phyloP scores from a whole-genome alignment of 2,329 filamentous ascomycete genomes.

The Stagonosporopsis cucurbitacearum region DNA sequence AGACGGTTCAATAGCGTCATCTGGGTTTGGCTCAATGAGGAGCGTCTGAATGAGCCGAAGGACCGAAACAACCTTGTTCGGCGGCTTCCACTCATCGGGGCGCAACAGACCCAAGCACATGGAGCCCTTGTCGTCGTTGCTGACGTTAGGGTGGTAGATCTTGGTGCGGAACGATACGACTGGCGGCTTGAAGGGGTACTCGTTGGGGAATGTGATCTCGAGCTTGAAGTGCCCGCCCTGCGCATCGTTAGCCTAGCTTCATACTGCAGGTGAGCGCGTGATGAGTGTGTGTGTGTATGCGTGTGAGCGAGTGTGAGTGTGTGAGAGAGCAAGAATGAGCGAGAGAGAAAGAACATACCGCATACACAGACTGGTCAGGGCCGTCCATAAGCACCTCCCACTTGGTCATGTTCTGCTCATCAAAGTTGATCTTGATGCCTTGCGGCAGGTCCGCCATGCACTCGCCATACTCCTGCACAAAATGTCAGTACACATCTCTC shows the following conservation, averaged over 20 bases:
- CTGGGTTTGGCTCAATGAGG: conserved; percentile 80
- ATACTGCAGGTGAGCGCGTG: conserved; percentile 3
- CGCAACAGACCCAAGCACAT: conserved; percentile 88
- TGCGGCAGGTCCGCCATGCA: conserved; percentile 45
- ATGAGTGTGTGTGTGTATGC: neutral
- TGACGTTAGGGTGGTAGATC: conserved; percentile 95
- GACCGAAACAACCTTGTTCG: conserved; percentile 75
- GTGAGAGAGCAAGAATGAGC: too few species aligned
- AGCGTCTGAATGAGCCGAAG: conserved; percentile 78
- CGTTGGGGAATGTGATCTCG: conserved; percentile 72
- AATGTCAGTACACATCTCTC: conserved; percentile 16
- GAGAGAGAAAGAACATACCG: too few species aligned
- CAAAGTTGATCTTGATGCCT: conserved; percentile 53
- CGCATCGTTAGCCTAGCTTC: conserved; percentile 17
- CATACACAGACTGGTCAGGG: conserved; percentile 68
- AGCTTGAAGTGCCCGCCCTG: conserved; percentile 77
- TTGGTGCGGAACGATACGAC: conserved; percentile 81
- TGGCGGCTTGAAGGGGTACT: conserved; percentile 92
- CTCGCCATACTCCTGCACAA: conserved; percentile 45
- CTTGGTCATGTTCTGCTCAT: conserved; percentile 70
- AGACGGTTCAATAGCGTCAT: conserved; percentile 84
- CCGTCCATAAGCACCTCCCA: conserved; percentile 74
- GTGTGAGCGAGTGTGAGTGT: too few species aligned
- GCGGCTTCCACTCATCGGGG: conserved; percentile 90
- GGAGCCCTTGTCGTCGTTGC: conserved; percentile 81